Evolutionary conservation across 2,329 filamentous ascomycete genomes (phyloP).

Genomic region (Cryphonectria naterciae): DNA sequence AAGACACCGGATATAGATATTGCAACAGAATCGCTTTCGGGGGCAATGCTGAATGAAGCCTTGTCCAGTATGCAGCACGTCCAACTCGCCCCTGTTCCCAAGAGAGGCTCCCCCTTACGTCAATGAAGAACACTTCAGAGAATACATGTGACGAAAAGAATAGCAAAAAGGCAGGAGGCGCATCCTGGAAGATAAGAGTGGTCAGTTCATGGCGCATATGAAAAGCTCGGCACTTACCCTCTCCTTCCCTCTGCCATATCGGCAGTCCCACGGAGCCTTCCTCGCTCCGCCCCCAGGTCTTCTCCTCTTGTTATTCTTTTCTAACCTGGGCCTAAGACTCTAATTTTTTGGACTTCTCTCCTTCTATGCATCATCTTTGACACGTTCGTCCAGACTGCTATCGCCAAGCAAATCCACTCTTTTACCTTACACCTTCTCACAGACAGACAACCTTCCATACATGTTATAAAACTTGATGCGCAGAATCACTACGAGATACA

Average conservation of each 20-base stretch:
- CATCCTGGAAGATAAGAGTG: background rate
- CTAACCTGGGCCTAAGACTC: background rate
- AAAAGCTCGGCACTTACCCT: background rate
- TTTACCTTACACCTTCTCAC: background rate
- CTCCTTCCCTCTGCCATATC: background rate
- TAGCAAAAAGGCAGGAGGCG: background rate
- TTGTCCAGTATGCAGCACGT: background rate
- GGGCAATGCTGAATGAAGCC: background rate
- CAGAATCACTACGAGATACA: background rate
- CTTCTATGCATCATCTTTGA: background rate
- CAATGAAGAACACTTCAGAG: too few relatives aligned
- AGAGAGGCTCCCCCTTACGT: background rate
- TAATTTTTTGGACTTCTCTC: background rate
- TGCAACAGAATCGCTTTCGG: background rate
- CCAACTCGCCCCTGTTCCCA: background rate
- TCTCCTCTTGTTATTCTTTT: background rate
- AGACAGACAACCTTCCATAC: background rate
- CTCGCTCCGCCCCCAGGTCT: background rate
- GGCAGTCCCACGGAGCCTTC: background rate
- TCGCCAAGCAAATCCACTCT: background rate
- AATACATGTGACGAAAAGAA: background rate
- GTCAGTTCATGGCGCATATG: background rate
- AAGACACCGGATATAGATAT: background rate
- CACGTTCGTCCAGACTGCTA: background rate
- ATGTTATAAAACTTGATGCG: background rate